Evolutionary conservation across 2,329 filamentous ascomycete species (phyloP).

Genomic region (Hypomyces rosellus): DNA sequence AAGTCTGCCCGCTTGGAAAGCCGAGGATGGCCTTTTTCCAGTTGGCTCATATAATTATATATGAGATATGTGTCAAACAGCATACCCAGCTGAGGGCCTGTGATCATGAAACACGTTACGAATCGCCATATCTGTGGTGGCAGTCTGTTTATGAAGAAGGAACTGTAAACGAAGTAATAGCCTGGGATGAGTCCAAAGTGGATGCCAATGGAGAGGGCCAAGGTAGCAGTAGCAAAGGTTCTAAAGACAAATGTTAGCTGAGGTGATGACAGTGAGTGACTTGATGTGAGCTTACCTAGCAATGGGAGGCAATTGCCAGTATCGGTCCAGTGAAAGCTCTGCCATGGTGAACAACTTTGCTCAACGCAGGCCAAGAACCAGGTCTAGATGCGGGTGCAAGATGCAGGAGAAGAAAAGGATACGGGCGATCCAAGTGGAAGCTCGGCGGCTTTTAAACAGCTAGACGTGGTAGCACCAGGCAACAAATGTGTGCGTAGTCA

Average conservation of each 20-base stretch:
- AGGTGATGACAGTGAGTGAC: background rate
- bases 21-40: slow-evolving; percentile 66
- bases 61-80: slow-evolving; percentile 70
- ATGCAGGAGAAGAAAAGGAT: background rate
- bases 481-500: slow-evolving; percentile 24
- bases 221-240: slow-evolving; percentile 57
- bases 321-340: slow-evolving; percentile 26
- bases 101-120: slow-evolving; percentile 37
- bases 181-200: slow-evolving; percentile 48
- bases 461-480: slow-evolving; percentile 19
- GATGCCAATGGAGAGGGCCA: slow-evolving; percentile 54
- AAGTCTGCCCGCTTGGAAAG: slow-evolving; percentile 73
- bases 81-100: slow-evolving; percentile 38
- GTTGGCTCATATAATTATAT: slow-evolving; percentile 67
- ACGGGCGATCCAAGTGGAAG: slow-evolving; percentile 16
- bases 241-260: slow-evolving; percentile 36
- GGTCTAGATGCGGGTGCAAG: slow-evolving; percentile 1
- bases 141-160: slow-evolving; percentile 45
- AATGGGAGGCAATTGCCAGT: slow-evolving; percentile 35
- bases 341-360: slow-evolving; percentile 29
- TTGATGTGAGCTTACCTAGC: slow-evolving; percentile 30
- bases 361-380: slow-evolving; percentile 13
- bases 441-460: slow-evolving; percentile 4
- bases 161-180: slow-evolving; percentile 47
- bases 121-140: slow-evolving; percentile 39